These are phyloP conservation scores for Curvularia hawaiiensis DNA, from an alignment of 2,329 filamentous ascomycete genomes.

Conservation along the genomic window DNA sequence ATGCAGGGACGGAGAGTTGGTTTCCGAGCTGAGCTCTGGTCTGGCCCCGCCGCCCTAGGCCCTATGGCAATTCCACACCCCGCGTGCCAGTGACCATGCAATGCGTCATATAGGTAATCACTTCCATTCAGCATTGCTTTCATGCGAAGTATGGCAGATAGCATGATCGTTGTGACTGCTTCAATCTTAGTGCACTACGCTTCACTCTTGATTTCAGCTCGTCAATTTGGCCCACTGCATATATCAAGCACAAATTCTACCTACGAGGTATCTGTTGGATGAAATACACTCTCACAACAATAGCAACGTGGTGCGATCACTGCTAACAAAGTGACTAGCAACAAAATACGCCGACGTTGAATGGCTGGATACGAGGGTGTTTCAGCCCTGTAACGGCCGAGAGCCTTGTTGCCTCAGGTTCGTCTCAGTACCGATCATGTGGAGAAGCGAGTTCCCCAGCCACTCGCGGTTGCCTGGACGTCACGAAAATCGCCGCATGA, in stretches of 20 bases:
- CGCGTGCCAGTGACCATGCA: neutral
- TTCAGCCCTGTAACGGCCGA: slow-evolving; percentile 20
- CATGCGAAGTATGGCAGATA: neutral
- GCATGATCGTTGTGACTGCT: neutral
- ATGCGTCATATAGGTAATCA: neutral
- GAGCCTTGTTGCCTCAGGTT: slow-evolving; percentile 20
- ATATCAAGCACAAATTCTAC: neutral
- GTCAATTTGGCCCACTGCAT: neutral
- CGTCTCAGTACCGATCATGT: slow-evolving; percentile 18
- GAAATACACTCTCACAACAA: neutral
- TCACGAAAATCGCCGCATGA: slow-evolving; percentile 11
- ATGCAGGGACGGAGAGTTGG: neutral
- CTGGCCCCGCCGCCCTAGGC: neutral
- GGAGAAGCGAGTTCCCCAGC: slow-evolving; percentile 4
- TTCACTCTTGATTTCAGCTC: neutral
- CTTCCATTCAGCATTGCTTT: neutral
- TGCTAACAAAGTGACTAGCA: no score
- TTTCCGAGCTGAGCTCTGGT: neutral
- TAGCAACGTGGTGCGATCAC: neutral
- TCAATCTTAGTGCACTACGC: neutral
- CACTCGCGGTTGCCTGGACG: neutral
- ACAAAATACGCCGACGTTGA: neutral
- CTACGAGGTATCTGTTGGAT: neutral
- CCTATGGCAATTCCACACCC: neutral
- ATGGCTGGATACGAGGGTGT: slow-evolving; percentile 5